These are phyloP conservation scores for Botrytis fragariae DNA, from an alignment of 2,329 filamentous ascomycete species.

Conservation along the genomic window DNA sequence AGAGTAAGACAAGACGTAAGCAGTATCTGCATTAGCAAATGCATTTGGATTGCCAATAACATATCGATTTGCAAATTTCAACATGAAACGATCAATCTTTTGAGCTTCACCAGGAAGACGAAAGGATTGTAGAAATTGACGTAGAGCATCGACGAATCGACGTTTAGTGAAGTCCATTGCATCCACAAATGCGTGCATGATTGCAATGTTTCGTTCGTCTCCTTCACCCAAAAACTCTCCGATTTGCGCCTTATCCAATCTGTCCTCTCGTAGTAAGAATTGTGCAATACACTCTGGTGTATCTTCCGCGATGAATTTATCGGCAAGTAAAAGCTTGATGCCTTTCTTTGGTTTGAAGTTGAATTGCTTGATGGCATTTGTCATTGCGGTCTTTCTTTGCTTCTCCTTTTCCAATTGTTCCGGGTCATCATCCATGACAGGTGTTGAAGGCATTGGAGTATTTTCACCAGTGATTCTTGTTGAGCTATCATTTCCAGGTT, in stretches of 20 bases:
- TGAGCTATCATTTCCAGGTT: conserved; percentile 62
- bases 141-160: conserved; percentile 87
- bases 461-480: conserved; percentile 56
- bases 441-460: conserved; percentile 63
- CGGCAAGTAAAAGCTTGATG: conserved; percentile 76
- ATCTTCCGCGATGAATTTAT: conserved; percentile 83
- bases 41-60: conserved; percentile 93
- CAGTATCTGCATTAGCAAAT: conserved; percentile 96
- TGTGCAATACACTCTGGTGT: conserved; percentile 76
- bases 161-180: conserved; percentile 89
- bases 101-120: conserved; percentile 93
- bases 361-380: conserved; percentile 85
- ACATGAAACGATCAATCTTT: conserved; percentile 99
- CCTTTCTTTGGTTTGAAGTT: conserved; percentile 98
- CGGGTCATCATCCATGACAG: conserved; percentile 80
- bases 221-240: conserved; percentile 95
- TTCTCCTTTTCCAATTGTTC: conserved; percentile 94
- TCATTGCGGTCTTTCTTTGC: conserved; percentile 86
- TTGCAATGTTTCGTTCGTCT: conserved; percentile 88
- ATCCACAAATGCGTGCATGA: conserved; percentile 98
- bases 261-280: conserved; percentile 79
- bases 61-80: conserved; percentile 97
- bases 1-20: conserved; percentile 93
- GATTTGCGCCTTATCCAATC: conserved; percentile 85
- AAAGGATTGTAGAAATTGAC: conserved; percentile 92